phyloP scores from a whole-genome alignment of 2,329 filamentous ascomycete genomes.

The Acarospora socialis region DNA sequence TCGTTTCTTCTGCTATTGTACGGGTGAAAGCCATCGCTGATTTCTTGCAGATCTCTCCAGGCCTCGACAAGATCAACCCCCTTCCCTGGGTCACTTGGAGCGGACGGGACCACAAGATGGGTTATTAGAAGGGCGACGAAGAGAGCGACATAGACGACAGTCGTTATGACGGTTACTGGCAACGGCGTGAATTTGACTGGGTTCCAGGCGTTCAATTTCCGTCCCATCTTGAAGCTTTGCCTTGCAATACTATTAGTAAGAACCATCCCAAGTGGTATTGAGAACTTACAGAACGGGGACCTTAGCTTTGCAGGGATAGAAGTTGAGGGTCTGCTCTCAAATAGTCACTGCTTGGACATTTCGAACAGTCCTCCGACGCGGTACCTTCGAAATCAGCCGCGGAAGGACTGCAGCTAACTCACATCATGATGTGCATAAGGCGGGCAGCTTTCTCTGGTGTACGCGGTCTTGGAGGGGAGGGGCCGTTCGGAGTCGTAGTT shows the following conservation, averaged over 20 bases:
- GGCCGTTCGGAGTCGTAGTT: no score
- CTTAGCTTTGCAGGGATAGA: neutral
- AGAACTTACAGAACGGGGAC: neutral
- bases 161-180: constrained; percentile 69
- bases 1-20: constrained; percentile 82
- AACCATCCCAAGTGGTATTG: neutral
- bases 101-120: constrained; percentile 60
- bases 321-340: neutral
- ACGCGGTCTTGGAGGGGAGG: no score
- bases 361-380: neutral
- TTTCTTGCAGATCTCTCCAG: constrained; percentile 65
- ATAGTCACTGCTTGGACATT: neutral
- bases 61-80: constrained; percentile 74
- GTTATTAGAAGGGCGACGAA: constrained; percentile 57
- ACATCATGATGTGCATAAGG: no score
- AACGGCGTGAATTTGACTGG: constrained; percentile 61
- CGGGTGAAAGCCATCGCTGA: constrained; percentile 68
- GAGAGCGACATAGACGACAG: constrained; percentile 62
- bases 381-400: no score
- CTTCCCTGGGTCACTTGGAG: constrained; percentile 40
- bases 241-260: no score
- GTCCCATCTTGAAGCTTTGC: no score
- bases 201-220: constrained; percentile 20
- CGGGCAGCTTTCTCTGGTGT: no score
- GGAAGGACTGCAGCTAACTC: no score